phyloP scores from a whole-genome alignment of 345 rosid species.

The Psidium friedrichsthalianum region DNA sequence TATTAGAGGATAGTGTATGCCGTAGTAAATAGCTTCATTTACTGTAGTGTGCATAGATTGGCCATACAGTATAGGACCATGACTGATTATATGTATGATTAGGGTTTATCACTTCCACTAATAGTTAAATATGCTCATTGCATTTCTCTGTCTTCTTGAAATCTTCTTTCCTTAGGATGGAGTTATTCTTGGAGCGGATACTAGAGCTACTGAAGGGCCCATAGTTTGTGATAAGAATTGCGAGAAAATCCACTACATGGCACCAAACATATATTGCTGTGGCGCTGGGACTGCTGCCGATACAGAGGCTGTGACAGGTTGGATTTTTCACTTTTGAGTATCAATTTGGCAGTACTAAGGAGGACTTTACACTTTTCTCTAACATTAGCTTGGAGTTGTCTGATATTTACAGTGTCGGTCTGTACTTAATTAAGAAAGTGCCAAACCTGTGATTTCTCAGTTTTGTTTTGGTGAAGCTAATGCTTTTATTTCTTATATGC shows the following conservation, averaged over 20 bases:
- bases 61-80: neutral
- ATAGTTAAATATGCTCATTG: neutral
- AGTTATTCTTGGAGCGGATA: constrained; percentile 82
- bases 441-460: neutral
- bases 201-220: constrained; percentile 63
- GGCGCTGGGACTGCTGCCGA: constrained; percentile 99
- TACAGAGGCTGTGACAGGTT: constrained; percentile 98
- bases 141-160: neutral
- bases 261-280: constrained; percentile 94
- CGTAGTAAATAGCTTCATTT: neutral
- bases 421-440: neutral
- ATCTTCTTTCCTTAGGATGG: constrained; percentile 45
- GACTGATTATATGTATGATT: neutral
- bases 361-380: neutral
- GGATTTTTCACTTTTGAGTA: neutral
- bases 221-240: constrained; percentile 97
- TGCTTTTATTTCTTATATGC: neutral
- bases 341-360: neutral
- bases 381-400: neutral
- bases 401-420: neutral
- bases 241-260: constrained; percentile 97
- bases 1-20: neutral
- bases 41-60: neutral
- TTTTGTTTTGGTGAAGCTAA: neutral
- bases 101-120: neutral